Conservation (phyloP, 805 yeast species). For the Ogataea trehalophila region DNA sequence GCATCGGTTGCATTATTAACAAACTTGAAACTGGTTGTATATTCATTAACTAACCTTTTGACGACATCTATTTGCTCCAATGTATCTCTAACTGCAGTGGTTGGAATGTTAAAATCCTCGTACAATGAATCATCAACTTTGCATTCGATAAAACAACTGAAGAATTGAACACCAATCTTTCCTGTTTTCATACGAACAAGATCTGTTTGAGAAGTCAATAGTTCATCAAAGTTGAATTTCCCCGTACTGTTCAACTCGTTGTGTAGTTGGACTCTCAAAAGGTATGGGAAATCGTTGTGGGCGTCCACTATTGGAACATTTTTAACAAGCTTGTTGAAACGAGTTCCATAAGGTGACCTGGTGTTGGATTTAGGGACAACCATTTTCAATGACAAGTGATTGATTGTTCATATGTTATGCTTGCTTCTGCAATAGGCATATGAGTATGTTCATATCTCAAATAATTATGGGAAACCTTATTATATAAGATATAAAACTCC, state of each 20-base stretch:
- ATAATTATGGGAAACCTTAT: too few species aligned
- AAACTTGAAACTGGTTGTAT: slow-evolving; percentile 35
- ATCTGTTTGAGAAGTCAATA: slow-evolving; percentile 38
- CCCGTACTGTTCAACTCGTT: slow-evolving; percentile 32
- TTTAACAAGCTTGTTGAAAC: slow-evolving; percentile 2
- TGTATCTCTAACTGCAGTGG: slow-evolving; percentile 43
- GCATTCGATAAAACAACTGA: slow-evolving; percentile 42
- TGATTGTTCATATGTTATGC: too few species aligned
- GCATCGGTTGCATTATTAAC: slow-evolving; percentile 41
- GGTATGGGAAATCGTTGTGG: slow-evolving; percentile 48
- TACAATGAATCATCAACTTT: slow-evolving; percentile 35
- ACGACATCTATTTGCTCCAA: slow-evolving; percentile 47
- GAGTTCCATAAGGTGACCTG: not conserved
- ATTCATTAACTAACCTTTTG: slow-evolving; percentile 38
- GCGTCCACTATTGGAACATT: slow-evolving; percentile 43
- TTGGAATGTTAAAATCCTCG: slow-evolving; percentile 40
- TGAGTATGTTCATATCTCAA: too few species aligned
- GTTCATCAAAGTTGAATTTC: slow-evolving; percentile 34
- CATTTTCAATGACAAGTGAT: too few species aligned
- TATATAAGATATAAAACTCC: too few species aligned
- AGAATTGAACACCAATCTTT: slow-evolving; percentile 42
- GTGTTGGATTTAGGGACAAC: too few species aligned
- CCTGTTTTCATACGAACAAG: slow-evolving; percentile 37
- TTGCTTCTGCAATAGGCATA: too few species aligned
- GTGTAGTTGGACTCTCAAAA: slow-evolving; percentile 38